Base-by-base conservation (phyloP, 2,329 filamentous ascomycete genomes). In the Onygenales sp. region DNA sequence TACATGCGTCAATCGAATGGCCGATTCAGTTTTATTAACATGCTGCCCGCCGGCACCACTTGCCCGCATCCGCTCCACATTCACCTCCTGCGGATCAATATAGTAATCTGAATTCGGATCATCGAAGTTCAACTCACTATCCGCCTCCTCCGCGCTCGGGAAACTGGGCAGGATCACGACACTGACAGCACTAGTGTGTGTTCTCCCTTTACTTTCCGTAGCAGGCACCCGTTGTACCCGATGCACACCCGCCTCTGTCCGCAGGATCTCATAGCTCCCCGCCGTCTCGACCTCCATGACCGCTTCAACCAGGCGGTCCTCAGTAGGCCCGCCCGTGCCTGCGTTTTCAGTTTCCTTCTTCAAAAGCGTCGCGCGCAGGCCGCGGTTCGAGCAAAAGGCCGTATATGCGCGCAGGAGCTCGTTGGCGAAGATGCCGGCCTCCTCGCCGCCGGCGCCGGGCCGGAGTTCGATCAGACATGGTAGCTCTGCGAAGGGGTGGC, bases 11-110 rank as follows among this genome's bases (percentile, higher is more conserved):
- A 98, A 78, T 8, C 93, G 85, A 57, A 98, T 88, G 3, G 93
- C 93, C 33, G 89, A 95, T 73, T 98, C 93, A 0, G 93, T 98
- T 69, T 92, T 96, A 74, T 98, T 98, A 66, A 98, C 93, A 71
- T 98, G 93, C 74, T 98, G 93, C 0, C 93, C 93, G 35, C 93
- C 93, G 0, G 93, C 92, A 55, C 93, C 93, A 45, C 89, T 78
- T 0, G 93, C 90, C 13, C 91, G 81, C 91, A 97, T 95, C 56
- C 90, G 89, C 66, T 98, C 93, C 17, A 82, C 77, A 50, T 79
- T 79, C 27, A 98, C 89, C 55, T 98, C 92, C 56, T 83, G 79
- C 5, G 87, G 83, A 64, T 94, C 83, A 55, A 98, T 79, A 72
- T 91, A 95, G 72, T 95, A 96, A 66, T 96, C 87, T 69, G 88